A percentile compares a stretch with the other conserved stretches of the same genome.
These are phyloP conservation scores for Paraurostyla sp. DNA, from an alignment of 73 alveolate genomes.

Conservation along the genomic window DNA sequence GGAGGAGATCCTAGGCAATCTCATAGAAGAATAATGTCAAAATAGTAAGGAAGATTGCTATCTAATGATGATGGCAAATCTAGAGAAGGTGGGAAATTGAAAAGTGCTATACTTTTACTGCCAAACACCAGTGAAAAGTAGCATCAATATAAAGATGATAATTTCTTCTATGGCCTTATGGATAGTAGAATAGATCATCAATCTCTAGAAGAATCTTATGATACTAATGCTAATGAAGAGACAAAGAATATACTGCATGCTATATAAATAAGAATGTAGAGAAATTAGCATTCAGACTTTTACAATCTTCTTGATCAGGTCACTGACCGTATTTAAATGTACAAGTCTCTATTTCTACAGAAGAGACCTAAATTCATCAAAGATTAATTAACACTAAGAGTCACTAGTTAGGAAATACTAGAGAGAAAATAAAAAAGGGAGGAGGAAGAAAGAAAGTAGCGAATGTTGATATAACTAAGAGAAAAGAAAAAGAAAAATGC, in stretches of 20 bases:
- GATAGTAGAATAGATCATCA: too few species aligned
- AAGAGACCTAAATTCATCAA: constrained; percentile 13
- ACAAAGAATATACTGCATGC: not conserved
- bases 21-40: too few species aligned
- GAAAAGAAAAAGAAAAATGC: constrained; percentile 12
- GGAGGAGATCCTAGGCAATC: too few species aligned
- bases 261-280: not conserved
- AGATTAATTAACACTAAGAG: not conserved
- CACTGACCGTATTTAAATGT: not conserved
- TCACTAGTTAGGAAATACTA: not conserved
- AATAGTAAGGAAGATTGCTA: too few species aligned
- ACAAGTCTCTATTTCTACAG: constrained; percentile 12
- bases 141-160: too few species aligned
- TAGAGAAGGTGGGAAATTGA: too few species aligned
- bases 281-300: constrained; percentile 19
- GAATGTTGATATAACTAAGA: not conserved
- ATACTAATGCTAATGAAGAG: not conserved
- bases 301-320: not conserved
- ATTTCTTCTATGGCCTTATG: too few species aligned
- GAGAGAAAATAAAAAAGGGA: not conserved
- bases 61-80: too few species aligned
- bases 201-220: too few species aligned
- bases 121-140: too few species aligned
- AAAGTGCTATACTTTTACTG: too few species aligned
- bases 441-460: not conserved